Base-by-base conservation (phyloP, 1,139 yeast genomes). In the Yamadazyma spencermartinsiae region DNA sequence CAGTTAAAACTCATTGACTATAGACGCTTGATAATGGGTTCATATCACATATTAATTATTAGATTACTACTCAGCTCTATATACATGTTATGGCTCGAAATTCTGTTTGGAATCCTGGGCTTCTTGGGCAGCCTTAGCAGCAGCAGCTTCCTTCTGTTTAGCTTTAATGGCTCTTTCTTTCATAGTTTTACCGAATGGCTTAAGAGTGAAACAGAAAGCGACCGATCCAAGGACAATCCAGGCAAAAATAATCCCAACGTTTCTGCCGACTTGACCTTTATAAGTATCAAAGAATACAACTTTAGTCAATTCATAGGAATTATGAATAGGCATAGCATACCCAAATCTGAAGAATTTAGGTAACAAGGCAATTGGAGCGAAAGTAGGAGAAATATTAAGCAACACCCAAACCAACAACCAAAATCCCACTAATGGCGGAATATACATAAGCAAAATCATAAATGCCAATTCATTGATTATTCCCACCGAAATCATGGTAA, bases 401-500 rank as follows among this genome's bases (percentile, higher is more conserved):
- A 68, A 56, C 31, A 68, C 72, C 72, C 72, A 66, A 39, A 65
- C 65, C 37, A 68, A 55, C 46, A 67, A 49, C 73, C 73, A 68
- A 50, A 69, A 69, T 3, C 75, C 76, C 17, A 70, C 46, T 27
- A 68, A 44, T 12, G 75, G 74, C 1, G 75, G 74, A 37, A 56
- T 56, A 12, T 52, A 4, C 37, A 62, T 45, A 4, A 70, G 48
- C 3, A 58, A 44, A 6, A 65, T 14, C 65, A 67, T 60, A 5
- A 61, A 71, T 46, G 60, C 56, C 3, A 65, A 56, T 51, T 71
- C 76, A 48, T 68, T 71, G 36, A 63, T 61, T 21, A 61, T 46
- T 12, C 76, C 76, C 10, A 71, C 75, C 1, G 69, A 63, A 55
- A 65, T 55, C 73, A 71, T 69, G 10, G 75, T 68, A 34, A 69